These are phyloP conservation scores for Phytophthora constricta DNA, from an alignment of 352 stramenopile species.

Conservation along the genomic window DNA sequence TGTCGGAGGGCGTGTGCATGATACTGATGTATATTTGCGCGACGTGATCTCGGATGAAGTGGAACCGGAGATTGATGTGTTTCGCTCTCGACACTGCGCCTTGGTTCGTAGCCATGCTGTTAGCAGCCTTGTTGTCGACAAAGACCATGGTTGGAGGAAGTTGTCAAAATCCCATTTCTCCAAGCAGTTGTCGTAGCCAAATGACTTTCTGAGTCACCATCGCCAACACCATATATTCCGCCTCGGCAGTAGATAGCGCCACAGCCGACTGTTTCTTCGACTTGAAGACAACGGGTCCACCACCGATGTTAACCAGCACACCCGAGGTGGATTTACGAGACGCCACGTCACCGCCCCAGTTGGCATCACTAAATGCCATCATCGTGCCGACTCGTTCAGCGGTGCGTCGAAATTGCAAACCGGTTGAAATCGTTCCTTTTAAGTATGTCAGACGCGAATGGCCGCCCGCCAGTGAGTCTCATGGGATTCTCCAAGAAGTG, in stretches of 20 bases:
- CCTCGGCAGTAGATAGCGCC: conserved; percentile 24
- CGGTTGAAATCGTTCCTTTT: conserved; percentile 12
- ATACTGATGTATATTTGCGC: neutral
- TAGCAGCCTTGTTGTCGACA: conserved; percentile 9
- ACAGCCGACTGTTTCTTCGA: conserved; percentile 22
- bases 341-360: conserved; percentile 21
- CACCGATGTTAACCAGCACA: conserved; percentile 12
- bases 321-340: conserved; percentile 24
- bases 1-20: neutral
- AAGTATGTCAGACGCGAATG: conserved; percentile 27
- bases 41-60: conserved; percentile 7
- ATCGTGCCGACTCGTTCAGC: neutral
- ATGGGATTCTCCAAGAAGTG: conserved; percentile 27
- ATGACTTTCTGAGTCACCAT: conserved; percentile 22
- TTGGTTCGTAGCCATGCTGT: neutral
- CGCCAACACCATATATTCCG: conserved; percentile 31
- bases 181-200: conserved; percentile 21
- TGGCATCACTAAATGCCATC: conserved; percentile 22
- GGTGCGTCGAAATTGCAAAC: neutral
- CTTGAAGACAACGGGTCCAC: conserved; percentile 29
- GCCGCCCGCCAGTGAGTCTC: conserved; percentile 23
- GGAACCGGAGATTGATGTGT: neutral
- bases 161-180: conserved; percentile 8
- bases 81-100: neutral
- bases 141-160: neutral